Conservation (phyloP, 768 basidiomycete species). For the Lentinula raphanica region DNA sequence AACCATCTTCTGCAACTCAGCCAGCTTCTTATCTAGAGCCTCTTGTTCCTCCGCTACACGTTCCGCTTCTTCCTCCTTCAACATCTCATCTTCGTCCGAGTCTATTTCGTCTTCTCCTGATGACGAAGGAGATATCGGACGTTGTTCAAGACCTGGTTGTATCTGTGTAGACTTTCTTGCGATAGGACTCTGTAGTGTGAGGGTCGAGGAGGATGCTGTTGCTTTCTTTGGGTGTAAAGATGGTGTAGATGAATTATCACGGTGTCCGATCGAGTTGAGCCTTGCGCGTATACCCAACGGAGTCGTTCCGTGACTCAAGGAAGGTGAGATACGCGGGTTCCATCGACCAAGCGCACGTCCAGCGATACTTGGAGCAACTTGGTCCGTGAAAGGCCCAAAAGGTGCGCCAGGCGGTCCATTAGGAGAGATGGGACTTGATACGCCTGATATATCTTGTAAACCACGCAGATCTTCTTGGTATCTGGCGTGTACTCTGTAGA, state of each 20-base stretch:
- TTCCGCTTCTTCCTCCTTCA: constrained; percentile 67
- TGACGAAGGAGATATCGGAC: constrained; percentile 42
- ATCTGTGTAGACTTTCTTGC: constrained; percentile 28
- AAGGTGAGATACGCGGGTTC: constrained; percentile 32
- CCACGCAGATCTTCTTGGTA: constrained; percentile 84
- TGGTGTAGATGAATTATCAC: constrained; percentile 15
- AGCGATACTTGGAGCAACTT: background rate
- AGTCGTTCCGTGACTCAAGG: constrained; percentile 34
- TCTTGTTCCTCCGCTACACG: constrained; percentile 64
- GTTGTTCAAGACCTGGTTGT: background rate
- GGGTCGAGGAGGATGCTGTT: constrained; percentile 58
- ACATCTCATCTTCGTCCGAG: constrained; percentile 57
- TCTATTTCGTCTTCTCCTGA: constrained; percentile 43
- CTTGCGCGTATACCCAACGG: constrained; percentile 64
- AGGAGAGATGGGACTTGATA: constrained; percentile 43
- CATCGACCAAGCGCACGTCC: constrained; percentile 11
- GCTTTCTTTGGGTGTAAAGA: constrained; percentile 41
- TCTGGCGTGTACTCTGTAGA: constrained; percentile 77
- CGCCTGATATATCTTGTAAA: constrained; percentile 64
- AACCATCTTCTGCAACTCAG: constrained; percentile 66
- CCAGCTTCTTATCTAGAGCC: constrained; percentile 59
- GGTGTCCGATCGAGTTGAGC: constrained; percentile 57
- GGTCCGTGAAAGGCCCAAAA: constrained; percentile 11
- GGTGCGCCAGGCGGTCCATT: constrained; percentile 23
- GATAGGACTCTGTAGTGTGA: constrained; percentile 55